Evolutionary conservation across 371 early-diverging fungal genomes (phyloP).

Genomic region (Mucor lusitanicus): DNA sequence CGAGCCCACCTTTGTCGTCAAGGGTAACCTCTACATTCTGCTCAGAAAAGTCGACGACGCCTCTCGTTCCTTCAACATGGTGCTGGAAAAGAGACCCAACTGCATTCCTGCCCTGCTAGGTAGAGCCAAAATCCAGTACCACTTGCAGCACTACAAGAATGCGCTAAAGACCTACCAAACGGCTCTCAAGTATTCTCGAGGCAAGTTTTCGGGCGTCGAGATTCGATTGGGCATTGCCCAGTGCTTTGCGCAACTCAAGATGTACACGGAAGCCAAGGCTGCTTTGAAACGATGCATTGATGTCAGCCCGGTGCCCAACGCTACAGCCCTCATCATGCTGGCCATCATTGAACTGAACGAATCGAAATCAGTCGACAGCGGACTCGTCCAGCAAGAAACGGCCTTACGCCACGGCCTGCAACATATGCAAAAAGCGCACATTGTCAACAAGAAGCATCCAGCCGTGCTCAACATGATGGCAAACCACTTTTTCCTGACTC

Average conservation of each 20-base stretch:
- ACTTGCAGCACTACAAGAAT: constrained; percentile 54
- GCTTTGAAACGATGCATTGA: constrained; percentile 77
- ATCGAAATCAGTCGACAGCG: constrained; percentile 45
- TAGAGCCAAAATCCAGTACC: constrained; percentile 65
- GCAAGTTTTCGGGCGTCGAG: constrained; percentile 52
- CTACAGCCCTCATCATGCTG: constrained; percentile 69
- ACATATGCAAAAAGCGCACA: constrained; percentile 56
- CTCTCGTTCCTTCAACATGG: constrained; percentile 63
- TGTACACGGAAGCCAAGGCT: constrained; percentile 63
- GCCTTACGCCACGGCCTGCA: constrained; percentile 42
- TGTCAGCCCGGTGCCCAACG: constrained; percentile 44
- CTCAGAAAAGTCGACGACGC: constrained; percentile 69
- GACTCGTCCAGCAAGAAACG: constrained; percentile 37
- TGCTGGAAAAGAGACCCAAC: constrained; percentile 59
- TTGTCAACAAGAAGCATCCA: constrained; percentile 50
- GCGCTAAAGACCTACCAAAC: constrained; percentile 77
- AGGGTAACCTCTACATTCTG: constrained; percentile 65
- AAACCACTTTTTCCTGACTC: constrained; percentile 56
- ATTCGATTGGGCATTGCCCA: constrained; percentile 87
- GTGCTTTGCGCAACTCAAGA: constrained; percentile 79
- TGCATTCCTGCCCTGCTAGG: constrained; percentile 84
- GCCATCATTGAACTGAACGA: constrained; percentile 81
- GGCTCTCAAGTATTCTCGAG: constrained; percentile 62
- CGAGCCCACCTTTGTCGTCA: constrained; percentile 69
- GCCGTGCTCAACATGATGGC: constrained; percentile 59